Base-by-base conservation (phyloP, 352 stramenopile species). In the Phytopythium ostracodes region DNA sequence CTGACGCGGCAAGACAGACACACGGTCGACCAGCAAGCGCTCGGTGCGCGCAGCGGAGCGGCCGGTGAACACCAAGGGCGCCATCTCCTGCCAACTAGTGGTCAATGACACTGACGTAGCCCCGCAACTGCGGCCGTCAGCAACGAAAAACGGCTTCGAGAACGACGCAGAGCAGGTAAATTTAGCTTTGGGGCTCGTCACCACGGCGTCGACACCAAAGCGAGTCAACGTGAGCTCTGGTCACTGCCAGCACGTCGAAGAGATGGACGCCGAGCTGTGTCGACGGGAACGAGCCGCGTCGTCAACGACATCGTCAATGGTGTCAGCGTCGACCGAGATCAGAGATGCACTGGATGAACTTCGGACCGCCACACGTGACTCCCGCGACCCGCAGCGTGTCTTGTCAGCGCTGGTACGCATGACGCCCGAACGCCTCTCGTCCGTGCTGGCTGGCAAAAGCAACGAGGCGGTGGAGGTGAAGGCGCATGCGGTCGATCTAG, bases 21-120 rank as follows among this genome's bases (percentile, higher is more conserved):
- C 64, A 29, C 71, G 65, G 24, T 79, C 71, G 18, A 66, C 46
- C 15, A 77, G 64, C 47, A 76, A 62, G 52, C 42, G n/a, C 38
- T 56, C 12, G 17, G 27, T 25, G 17, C 47, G 46, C 24, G 24
- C 49, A 12, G 22, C 18, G 36, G 18, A 24, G 57, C 31, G 47
- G 20, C 20, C 29, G 15, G 24, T 35, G 15, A 59, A 61, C 61
- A 56, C 62, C 66, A 71, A 63, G 51, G 40, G 14, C n/a, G n/a
- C 55, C 70, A 73, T 66, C 64, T 50, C 64, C 18, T 22, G 6
- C n/a, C 24, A 33, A 52, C 10, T 22, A 18, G 22, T 27, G 10
- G 42, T 2, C 40, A 44, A 22, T 4, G n/a, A 27, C 43, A 50
- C 18, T 44, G 38, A 44, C 38, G n/a, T 20, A 2, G 4, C 4